phyloP scores from a whole-genome alignment of 2,329 filamentous ascomycete genomes.

The Pseudogymnoascus sp. region DNA sequence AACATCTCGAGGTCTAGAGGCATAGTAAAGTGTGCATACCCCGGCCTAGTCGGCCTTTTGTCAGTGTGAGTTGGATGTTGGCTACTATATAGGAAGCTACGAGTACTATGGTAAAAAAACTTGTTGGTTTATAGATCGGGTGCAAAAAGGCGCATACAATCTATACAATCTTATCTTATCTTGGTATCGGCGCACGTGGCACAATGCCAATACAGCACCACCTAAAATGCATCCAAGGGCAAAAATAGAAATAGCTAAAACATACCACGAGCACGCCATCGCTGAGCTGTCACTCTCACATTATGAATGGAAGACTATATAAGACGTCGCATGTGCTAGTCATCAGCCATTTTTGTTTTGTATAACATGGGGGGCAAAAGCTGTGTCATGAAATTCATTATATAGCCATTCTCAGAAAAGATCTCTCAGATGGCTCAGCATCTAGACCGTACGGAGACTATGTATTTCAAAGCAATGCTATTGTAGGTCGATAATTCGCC shows the following conservation, averaged over 20 bases:
- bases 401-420: neutral
- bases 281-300: neutral
- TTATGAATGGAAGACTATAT: slow-evolving; percentile 2
- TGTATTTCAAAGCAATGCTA: slow-evolving; percentile 4
- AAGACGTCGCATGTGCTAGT: neutral
- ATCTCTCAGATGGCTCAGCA: neutral
- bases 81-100: neutral
- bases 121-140: neutral
- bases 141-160: neutral
- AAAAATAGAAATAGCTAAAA: slow-evolving; percentile 10
- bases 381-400: slow-evolving; percentile 1
- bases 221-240: neutral
- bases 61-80: neutral
- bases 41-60: too few species aligned
- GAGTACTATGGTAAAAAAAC: neutral
- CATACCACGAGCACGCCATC: neutral
- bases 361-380: neutral
- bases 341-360: neutral
- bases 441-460: neutral
- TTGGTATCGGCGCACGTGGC: neutral
- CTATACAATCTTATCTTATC: slow-evolving; percentile 3
- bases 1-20: neutral
- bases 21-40: neutral
- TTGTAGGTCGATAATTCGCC: neutral
- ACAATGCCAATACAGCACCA: neutral